Evolutionary conservation across 441 rosid genomes (phyloP).

Genomic region (Metrosideros polymorpha): DNA sequence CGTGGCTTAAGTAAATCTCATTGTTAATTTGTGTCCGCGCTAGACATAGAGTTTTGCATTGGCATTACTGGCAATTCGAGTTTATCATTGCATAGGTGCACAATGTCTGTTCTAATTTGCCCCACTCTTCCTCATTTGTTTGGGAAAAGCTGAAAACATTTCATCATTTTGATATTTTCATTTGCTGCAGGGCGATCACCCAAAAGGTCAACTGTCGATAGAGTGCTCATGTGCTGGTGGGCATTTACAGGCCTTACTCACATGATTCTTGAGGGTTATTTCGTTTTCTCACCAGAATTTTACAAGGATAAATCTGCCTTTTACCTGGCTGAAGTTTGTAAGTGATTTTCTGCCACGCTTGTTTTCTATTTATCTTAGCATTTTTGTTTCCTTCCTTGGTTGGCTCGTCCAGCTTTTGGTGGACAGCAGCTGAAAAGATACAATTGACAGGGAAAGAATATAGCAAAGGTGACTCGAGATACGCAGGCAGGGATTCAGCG

Average conservation of each 20-base stretch:
- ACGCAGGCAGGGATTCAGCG: conserved; percentile 67
- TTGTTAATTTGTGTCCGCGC: not conserved
- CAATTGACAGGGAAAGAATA: conserved; percentile 75
- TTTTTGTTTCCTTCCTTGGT: not conserved
- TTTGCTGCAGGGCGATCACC: conserved; percentile 25
- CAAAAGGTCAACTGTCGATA: conserved; percentile 37
- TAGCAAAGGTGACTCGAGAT: conserved; percentile 95
- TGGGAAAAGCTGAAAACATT: not conserved
- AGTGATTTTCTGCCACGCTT: conserved; percentile 19
- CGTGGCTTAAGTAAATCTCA: not conserved
- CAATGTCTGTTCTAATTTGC: not conserved
- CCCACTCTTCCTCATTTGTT: not conserved
- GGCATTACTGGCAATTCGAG: not conserved
- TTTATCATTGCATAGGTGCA: not conserved
- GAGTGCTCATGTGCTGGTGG: conserved; percentile 94
- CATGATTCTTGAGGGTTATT: conserved; percentile 75
- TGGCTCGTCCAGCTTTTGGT: not conserved
- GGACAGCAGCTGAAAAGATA: not conserved
- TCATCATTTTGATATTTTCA: not conserved
- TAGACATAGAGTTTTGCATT: not conserved
- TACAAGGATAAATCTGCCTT: conserved; percentile 55
- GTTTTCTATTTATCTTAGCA: not conserved
- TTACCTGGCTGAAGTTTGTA: conserved; percentile 91
- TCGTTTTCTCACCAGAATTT: conserved; percentile 81
- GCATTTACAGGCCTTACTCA: conserved; percentile 90